Conservation (phyloP, 78 protist species). For the Tieghemostelium lacteum region DNA sequence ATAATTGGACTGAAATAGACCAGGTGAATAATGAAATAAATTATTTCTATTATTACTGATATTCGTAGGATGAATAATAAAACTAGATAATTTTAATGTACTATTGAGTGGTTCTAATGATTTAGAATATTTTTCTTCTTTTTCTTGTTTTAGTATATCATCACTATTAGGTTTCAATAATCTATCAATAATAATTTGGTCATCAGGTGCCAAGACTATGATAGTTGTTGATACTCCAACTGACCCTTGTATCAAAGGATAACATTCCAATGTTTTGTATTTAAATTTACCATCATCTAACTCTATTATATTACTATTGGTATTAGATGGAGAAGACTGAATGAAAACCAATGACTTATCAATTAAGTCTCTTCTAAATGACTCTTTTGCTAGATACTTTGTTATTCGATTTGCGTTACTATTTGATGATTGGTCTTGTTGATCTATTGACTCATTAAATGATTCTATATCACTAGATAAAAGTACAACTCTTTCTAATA, state of each 20-base stretch:
- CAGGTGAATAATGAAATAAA: slow-evolving; percentile 56
- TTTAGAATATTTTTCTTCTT: not conserved
- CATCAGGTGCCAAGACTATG: slow-evolving; percentile 39
- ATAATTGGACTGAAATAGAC: not conserved
- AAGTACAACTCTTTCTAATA: slow-evolving; percentile 39
- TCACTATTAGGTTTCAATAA: too few relatives aligned
- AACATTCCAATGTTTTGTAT: slow-evolving; percentile 32
- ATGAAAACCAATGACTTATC: not conserved
- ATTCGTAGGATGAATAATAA: slow-evolving; percentile 49
- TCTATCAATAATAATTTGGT: not conserved
- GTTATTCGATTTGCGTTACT: not conserved
- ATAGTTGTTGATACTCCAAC: slow-evolving; percentile 16
- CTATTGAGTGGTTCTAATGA: not conserved
- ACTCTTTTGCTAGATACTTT: slow-evolving; percentile 51
- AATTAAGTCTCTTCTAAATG: slow-evolving; percentile 9
- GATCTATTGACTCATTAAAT: slow-evolving; percentile 15
- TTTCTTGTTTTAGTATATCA: not conserved
- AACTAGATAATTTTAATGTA: slow-evolving; percentile 39
- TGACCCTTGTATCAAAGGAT: slow-evolving; percentile 59
- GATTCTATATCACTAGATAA: slow-evolving; percentile 41
- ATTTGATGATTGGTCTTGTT: not conserved
- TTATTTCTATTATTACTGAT: not conserved
- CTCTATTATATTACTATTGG: not conserved
- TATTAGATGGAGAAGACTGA: not conserved
- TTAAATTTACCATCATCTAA: not conserved